These are phyloP conservation scores for Colletotrichum acutatum DNA, from an alignment of 2,329 filamentous ascomycete genomes.

Conservation along the genomic window DNA sequence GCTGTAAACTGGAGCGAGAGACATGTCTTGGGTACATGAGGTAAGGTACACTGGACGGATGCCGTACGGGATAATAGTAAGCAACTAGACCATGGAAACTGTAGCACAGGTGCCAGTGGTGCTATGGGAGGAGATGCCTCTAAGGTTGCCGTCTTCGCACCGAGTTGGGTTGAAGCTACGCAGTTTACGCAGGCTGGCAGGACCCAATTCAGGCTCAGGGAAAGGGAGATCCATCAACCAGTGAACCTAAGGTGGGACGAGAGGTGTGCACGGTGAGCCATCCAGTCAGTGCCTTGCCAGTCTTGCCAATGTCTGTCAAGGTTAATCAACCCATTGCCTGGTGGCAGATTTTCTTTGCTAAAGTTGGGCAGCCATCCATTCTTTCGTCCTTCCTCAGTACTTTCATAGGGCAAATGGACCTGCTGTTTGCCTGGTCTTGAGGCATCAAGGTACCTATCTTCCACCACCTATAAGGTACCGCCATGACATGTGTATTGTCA, in stretches of 20 bases:
- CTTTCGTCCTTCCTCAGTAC: not conserved
- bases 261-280: constrained; percentile 12
- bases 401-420: not conserved
- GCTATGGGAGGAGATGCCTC: not conserved
- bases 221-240: not conserved
- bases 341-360: not conserved
- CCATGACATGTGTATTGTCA: no score
- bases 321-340: not conserved
- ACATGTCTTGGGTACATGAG: not conserved
- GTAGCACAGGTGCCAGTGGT: no score
- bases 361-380: not conserved
- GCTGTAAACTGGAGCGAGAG: not conserved
- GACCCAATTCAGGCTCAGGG: constrained; percentile 2
- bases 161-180: constrained; percentile 2
- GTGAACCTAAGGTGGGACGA: constrained; percentile 19
- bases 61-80: not conserved
- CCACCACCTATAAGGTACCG: no score
- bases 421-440: not conserved
- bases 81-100: not conserved
- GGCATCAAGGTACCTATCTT: no score
- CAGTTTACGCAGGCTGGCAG: not conserved
- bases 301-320: not conserved
- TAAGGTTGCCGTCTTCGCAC: constrained; percentile 4
- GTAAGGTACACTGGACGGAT: not conserved
- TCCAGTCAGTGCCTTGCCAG: constrained; percentile 9